Evolutionary conservation across 2,329 filamentous ascomycete genomes (phyloP).

Genomic region (Pseudopithomyces maydicus): DNA sequence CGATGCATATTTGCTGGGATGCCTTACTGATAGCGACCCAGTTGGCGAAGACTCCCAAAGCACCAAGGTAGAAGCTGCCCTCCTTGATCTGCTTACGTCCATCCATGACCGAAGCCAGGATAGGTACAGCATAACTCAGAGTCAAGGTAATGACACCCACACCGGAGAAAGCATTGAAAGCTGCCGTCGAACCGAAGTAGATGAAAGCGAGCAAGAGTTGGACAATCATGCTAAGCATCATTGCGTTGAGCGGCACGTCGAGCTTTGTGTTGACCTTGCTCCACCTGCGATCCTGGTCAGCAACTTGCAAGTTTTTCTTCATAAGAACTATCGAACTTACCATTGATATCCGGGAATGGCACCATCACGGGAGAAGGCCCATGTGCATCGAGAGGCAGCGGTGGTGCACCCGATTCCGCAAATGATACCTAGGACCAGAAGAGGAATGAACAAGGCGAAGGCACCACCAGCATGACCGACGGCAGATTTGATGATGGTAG

Average conservation of each 20-base stretch:
- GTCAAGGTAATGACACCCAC: conserved; percentile 74
- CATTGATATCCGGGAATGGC: conserved; percentile 66
- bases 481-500: conserved; percentile 66
- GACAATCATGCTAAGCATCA: conserved; percentile 72
- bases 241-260: conserved; percentile 71
- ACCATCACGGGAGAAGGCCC: conserved; percentile 73
- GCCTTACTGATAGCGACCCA: conserved; percentile 65
- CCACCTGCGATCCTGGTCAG: conserved; percentile 48
- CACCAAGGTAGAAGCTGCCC: conserved; percentile 66
- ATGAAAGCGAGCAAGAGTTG: conserved; percentile 68
- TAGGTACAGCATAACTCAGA: conserved; percentile 69
- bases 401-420: conserved; percentile 74
- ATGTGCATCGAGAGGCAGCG: conserved; percentile 69
- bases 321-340: conserved; percentile 2
- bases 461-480: conserved; percentile 65
- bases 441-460: conserved; percentile 66
- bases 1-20: conserved; percentile 28
- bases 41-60: conserved; percentile 66
- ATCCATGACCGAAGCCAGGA: conserved; percentile 66
- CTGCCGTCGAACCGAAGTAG: conserved; percentile 71
- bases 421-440: conserved; percentile 69
- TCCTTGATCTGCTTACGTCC: conserved; percentile 64
- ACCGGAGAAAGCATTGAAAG: conserved; percentile 75
- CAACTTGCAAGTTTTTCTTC: no score
- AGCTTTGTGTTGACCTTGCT: conserved; percentile 65